Evolutionary conservation across 148 eudicot genomes (phyloP).

Genomic region (Salicornia ramosissima): DNA sequence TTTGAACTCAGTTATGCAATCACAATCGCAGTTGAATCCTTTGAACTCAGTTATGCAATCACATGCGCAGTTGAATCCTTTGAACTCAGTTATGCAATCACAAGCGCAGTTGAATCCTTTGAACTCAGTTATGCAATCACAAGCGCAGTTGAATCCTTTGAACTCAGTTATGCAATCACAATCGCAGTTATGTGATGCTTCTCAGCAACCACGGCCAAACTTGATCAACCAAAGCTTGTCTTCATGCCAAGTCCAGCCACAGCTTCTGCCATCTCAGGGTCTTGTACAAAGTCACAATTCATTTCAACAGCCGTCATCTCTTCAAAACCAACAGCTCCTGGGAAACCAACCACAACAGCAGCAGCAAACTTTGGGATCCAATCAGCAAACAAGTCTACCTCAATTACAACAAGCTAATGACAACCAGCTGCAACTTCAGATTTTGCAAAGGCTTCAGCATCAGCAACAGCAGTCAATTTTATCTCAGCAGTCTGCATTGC

Average conservation of each 20-base stretch:
- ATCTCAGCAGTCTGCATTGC: constrained; percentile 54
- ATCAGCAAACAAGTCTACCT: constrained; percentile 45
- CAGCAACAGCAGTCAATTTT: constrained; percentile 60
- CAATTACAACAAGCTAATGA: constrained; percentile 51
- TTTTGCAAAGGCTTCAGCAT: constrained; percentile 71
- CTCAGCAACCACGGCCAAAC: constrained; percentile 52
- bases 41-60: constrained; percentile 47
- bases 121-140: constrained; percentile 48
- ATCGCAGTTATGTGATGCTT: constrained; percentile 47
- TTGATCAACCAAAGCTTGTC: constrained; percentile 41
- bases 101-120: constrained; percentile 39
- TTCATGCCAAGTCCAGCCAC: constrained; percentile 52
- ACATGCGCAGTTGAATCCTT: constrained; percentile 37
- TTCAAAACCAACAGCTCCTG: constrained; percentile 51
- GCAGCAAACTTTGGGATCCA: constrained; percentile 41
- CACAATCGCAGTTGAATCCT: constrained; percentile 52
- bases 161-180: constrained; percentile 53
- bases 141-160: constrained; percentile 38
- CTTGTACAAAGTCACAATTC: constrained; percentile 45
- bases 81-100: constrained; percentile 49
- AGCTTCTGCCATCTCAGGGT: constrained; percentile 40
- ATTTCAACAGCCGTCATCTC: constrained; percentile 49
- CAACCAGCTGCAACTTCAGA: constrained; percentile 59
- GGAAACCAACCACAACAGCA: constrained; percentile 48
- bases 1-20: constrained; percentile 46